A percentile compares a stretch with the other conserved stretches of the same genome.
Evolutionary conservation across 768 basidiomycete species (phyloP).

Genomic region (Pleurotus platypus): DNA sequence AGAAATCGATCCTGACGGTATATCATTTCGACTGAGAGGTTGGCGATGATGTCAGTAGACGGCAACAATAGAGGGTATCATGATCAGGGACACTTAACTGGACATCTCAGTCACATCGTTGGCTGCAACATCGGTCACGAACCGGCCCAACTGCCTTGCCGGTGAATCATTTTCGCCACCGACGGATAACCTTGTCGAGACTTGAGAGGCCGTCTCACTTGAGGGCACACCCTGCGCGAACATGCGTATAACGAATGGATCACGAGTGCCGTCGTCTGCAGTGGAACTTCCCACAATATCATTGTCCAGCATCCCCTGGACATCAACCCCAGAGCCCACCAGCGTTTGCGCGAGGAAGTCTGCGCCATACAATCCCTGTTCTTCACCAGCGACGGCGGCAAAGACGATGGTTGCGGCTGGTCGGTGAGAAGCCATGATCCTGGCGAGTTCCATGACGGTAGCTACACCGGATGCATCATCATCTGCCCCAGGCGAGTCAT

Average conservation of each 20-base stretch:
- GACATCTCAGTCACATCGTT: constrained; percentile 47
- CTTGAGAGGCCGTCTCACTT: constrained; percentile 34
- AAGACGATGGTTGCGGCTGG: constrained; percentile 51
- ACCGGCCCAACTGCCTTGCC: constrained; percentile 47
- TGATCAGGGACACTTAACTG: constrained; percentile 25
- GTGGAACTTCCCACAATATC: constrained; percentile 54
- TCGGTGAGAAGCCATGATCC: constrained; percentile 44
- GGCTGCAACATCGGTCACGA: constrained; percentile 46
- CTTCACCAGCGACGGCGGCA: constrained; percentile 47
- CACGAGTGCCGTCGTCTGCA: constrained; percentile 41
- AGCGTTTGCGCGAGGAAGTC: constrained; percentile 42
- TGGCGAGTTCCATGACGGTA: constrained; percentile 49
- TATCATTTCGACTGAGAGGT: constrained; percentile 39
- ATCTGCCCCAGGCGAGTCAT: constrained; percentile 50
- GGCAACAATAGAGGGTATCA: not conserved
- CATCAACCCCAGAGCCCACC: constrained; percentile 38
- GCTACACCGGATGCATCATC: constrained; percentile 56
- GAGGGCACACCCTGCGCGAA: constrained; percentile 49
- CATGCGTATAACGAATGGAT: constrained; percentile 48
- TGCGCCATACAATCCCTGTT: constrained; percentile 49
- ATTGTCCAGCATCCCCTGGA: constrained; percentile 57
- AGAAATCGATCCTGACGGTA: constrained; percentile 52
- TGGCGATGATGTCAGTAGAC: not conserved
- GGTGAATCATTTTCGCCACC: constrained; percentile 56
- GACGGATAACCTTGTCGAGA: constrained; percentile 30